phyloP scores from a whole-genome alignment of 768 basidiomycete genomes.

The Mrakia hoshinonis region DNA sequence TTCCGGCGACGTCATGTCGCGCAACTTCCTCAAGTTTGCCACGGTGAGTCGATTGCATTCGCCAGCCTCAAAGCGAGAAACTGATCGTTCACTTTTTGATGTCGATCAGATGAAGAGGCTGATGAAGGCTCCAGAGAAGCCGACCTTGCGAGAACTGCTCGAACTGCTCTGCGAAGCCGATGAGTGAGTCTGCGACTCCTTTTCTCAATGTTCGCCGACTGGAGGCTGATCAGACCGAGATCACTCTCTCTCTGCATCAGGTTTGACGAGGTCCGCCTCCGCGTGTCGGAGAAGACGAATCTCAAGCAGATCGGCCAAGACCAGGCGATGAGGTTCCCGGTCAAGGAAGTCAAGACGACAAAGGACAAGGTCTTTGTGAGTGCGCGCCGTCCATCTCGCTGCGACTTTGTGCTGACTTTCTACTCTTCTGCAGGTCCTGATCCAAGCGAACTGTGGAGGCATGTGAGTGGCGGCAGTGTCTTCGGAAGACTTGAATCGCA shows the following conservation, averaged over 20 bases:
- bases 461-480: not conserved
- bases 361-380: slow-evolving; percentile 27
- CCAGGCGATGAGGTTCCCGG: slow-evolving; percentile 15
- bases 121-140: not conserved
- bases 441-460: slow-evolving; percentile 24
- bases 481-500: too few relatives aligned
- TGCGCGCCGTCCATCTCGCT: too few relatives aligned
- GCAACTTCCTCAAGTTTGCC: slow-evolving; percentile 8
- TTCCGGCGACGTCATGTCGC: slow-evolving; percentile 17
- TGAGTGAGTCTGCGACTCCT: slow-evolving; percentile 2
- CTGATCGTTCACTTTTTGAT: not conserved
- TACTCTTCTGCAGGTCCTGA: too few relatives aligned
- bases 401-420: too few relatives aligned
- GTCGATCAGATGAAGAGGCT: not conserved
- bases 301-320: slow-evolving; percentile 10
- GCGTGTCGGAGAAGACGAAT: slow-evolving; percentile 18
- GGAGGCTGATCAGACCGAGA: not conserved
- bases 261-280: slow-evolving; percentile 25
- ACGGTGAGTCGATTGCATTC: not conserved
- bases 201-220: not conserved
- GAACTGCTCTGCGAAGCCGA: slow-evolving; percentile 26
- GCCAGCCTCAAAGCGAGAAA: not conserved
- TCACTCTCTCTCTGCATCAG: not conserved
- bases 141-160: slow-evolving; percentile 23
- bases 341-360: slow-evolving; percentile 22